Evolutionary conservation across 2,329 filamentous ascomycete genomes (phyloP).

Genomic region (Chaetomium globosum): DNA sequence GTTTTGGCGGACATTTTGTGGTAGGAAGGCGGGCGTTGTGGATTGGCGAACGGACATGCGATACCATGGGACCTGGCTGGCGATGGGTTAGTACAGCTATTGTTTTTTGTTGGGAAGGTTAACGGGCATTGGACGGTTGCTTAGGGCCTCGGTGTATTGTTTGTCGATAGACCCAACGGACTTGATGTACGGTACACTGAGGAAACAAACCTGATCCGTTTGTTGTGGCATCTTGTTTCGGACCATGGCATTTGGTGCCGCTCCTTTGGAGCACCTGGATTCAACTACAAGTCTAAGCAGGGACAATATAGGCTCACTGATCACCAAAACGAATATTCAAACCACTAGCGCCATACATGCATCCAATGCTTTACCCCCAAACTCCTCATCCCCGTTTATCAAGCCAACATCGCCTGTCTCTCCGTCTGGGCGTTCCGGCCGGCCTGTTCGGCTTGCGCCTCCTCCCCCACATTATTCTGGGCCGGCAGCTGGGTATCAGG

Average conservation of each 20-base stretch:
- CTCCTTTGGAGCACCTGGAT: background rate
- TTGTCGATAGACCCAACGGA: background rate
- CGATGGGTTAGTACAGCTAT: background rate
- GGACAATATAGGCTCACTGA: background rate
- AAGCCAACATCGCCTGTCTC: conserved; percentile 40
- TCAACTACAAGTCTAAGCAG: background rate
- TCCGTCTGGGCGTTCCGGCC: conserved; percentile 29
- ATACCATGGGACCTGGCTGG: background rate
- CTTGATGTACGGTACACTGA: conserved; percentile 13
- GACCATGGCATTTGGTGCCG: background rate
- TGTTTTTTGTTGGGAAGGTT: conserved; percentile 22
- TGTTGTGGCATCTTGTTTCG: background rate
- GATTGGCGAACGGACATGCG: conserved; percentile 8
- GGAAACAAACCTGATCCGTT: background rate
- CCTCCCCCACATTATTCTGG: conserved; percentile 23
- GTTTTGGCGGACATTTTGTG: conserved; percentile 4
- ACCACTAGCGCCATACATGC: conserved; percentile 23
- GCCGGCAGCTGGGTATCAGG: conserved; percentile 37
- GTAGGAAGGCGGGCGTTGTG: conserved; percentile 10
- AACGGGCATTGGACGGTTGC: conserved; percentile 15
- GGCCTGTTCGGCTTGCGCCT: conserved; percentile 15
- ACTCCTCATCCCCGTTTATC: conserved; percentile 15
- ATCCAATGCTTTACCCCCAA: conserved; percentile 23
- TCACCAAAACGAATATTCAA: conserved; percentile 1
- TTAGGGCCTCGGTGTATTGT: background rate